These are phyloP conservation scores for Dendrobium officinale DNA, from an alignment of 106 monocot species.

Conservation along the genomic window DNA sequence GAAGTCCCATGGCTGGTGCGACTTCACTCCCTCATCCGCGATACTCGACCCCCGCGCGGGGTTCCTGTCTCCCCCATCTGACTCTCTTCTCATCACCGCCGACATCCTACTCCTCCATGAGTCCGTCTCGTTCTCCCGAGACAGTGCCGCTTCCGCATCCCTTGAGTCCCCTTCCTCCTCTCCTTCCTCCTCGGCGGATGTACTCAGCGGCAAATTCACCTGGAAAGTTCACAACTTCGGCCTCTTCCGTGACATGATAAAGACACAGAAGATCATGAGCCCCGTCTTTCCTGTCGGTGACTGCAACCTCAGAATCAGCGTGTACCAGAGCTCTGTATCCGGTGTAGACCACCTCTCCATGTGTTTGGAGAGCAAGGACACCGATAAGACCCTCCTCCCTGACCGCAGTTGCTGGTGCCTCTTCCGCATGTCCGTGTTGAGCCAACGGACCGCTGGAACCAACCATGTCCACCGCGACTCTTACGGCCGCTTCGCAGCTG, in stretches of 20 bases:
- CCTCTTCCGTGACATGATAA: conserved; percentile 78
- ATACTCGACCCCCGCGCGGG: conserved; percentile 46
- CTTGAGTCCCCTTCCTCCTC: conserved; percentile 7
- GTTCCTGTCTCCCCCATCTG: conserved; percentile 26
- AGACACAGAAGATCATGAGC: conserved; percentile 93
- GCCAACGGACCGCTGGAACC: conserved; percentile 47
- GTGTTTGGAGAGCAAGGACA: conserved; percentile 96
- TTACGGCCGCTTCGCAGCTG: conserved; percentile 82
- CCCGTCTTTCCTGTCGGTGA: conserved; percentile 81
- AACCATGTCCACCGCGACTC: conserved; percentile 77
- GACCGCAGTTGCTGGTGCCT: conserved; percentile 94
- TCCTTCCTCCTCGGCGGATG: conserved; percentile 19
- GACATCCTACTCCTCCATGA: conserved; percentile 79
- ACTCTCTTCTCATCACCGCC: conserved; percentile 50
- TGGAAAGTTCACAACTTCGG: conserved; percentile 82
- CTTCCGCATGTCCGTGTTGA: conserved; percentile 80
- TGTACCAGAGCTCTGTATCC: conserved; percentile 69
- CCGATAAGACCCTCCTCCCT: conserved; percentile 35
- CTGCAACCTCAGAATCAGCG: conserved; percentile 78
- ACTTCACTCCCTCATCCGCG: conserved; percentile 64
- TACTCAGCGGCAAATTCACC: conserved; percentile 68
- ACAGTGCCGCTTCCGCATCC: conserved; percentile 10
- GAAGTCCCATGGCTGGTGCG: conserved; percentile 95
- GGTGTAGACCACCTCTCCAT: conserved; percentile 72
- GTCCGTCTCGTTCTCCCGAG: conserved; percentile 45